Base-by-base conservation (phyloP, 768 basidiomycete species). In the Kwoniella bestiolae region DNA sequence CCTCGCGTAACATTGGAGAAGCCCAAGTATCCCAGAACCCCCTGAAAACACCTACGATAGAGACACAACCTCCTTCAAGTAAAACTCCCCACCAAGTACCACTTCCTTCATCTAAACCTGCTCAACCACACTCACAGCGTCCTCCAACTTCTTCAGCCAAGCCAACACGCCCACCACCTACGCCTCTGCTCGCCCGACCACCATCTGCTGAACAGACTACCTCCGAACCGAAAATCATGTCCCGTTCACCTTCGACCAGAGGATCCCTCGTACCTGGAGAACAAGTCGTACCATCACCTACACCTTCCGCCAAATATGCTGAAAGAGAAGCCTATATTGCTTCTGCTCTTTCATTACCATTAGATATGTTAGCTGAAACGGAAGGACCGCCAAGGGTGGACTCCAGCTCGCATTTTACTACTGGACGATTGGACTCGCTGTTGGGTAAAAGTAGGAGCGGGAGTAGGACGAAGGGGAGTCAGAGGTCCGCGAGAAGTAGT, bases 321-420 rank as follows among this genome's bases (percentile, higher is more conserved):
- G 52, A 65, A 52, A 52, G 71, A 50, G 74, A 75, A 46, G 71
- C 71, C 1, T 75, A 72, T 47, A 56, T 75, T 58, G 47, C 47
- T n/a, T 75, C 74, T 7, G 74, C 74, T 0, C 50, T 71, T 0
- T 21, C 56, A 21, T 55, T 75, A 9, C 71, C 74, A 2, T 50
- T 75, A 2, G 74, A 75, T 6, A 58, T 75, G 26, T 52, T 75
- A 3, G 26, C 56, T 1, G 60, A 63, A 21, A 52, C 31, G 14
- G 25, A 63, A 12, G 62, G 41, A 25, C 26, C 32, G 11, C 52
- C 62, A n/a, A 7, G 21, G n/a, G 23, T 38, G 5, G 51, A 44
- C 4, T 44, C 51, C 21, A 63, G 62, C 23, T 35, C 53, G 18
- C 52, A 49, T 8, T 28, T 63, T n/a, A 63, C 62, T 7, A 56